A percentile compares a stretch with the other conserved stretches of the same genome.
Evolutionary conservation across 225 moss, liverwort and hornwort genomes (phyloP).

Genomic region (Bryoerythrophyllum caledonicum): DNA sequence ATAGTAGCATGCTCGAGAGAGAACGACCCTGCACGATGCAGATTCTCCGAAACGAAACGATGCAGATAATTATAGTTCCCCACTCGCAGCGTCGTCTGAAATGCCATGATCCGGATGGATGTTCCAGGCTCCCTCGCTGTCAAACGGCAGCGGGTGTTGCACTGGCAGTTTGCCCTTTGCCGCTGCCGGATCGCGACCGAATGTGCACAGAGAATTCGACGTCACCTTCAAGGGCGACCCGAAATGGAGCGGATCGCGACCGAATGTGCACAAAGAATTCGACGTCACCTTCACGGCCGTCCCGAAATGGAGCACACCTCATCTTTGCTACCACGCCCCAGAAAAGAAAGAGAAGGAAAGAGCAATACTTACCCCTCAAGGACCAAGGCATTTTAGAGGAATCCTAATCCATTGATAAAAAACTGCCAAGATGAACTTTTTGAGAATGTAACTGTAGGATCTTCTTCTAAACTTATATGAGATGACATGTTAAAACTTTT

Average conservation of each 20-base stretch:
- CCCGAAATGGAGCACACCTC: background rate
- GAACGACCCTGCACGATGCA: background rate
- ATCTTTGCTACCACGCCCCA: background rate
- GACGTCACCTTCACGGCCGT: too few relatives aligned
- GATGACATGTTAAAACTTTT: too few relatives aligned
- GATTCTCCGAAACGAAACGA: background rate
- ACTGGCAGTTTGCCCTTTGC: background rate
- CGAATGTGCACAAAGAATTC: background rate
- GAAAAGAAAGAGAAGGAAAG: too few relatives aligned
- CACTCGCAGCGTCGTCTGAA: background rate
- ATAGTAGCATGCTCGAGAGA: background rate
- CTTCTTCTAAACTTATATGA: too few relatives aligned
- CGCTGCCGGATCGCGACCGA: background rate
- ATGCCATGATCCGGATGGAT: background rate
- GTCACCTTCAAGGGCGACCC: background rate
- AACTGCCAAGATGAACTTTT: too few relatives aligned
- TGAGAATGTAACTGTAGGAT: too few relatives aligned
- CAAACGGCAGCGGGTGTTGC: background rate
- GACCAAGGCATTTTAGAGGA: too few relatives aligned
- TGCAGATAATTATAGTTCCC: too few relatives aligned
- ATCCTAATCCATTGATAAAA: too few relatives aligned
- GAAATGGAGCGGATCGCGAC: background rate
- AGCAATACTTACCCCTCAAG: too few relatives aligned
- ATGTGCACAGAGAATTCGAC: background rate
- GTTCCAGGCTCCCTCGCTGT: background rate